Percentiles rank a stretch among this genome's conserved stretches.
These are phyloP conservation scores for Globisporangium viniferum DNA, from an alignment of 352 stramenopile genomes.

Conservation along the genomic window DNA sequence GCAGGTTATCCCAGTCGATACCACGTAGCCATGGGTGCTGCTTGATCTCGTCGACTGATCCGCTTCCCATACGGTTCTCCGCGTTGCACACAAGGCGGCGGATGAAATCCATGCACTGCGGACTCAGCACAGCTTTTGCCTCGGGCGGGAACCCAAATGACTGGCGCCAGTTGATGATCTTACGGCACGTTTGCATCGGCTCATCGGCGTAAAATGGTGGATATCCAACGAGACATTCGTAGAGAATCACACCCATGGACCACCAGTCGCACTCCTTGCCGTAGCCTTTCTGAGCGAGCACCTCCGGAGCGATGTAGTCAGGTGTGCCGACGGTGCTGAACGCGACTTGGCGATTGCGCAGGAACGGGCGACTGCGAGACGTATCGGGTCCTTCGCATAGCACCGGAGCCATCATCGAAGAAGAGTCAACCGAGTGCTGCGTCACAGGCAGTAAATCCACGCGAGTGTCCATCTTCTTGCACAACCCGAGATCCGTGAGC, in stretches of 20 bases:
- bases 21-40: slow-evolving; percentile 93
- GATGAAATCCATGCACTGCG: slow-evolving; percentile 88
- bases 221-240: slow-evolving; percentile 97
- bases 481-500: slow-evolving; percentile 98
- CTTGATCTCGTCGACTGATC: slow-evolving; percentile 93
- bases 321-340: slow-evolving; percentile 97
- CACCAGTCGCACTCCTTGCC: slow-evolving; percentile 96
- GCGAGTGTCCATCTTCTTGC: slow-evolving; percentile 95
- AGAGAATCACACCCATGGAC: slow-evolving; percentile 98
- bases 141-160: slow-evolving; percentile 66
- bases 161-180: slow-evolving; percentile 80
- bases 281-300: slow-evolving; percentile 88
- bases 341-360: slow-evolving; percentile 83
- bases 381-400: slow-evolving; percentile 29
- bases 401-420: slow-evolving; percentile 14
- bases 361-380: slow-evolving; percentile 49
- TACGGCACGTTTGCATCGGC: slow-evolving; percentile 94
- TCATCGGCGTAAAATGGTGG: slow-evolving; percentile 97
- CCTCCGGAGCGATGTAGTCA: slow-evolving; percentile 97
- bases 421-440: slow-evolving; percentile 56
- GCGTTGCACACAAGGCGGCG: slow-evolving; percentile 88
- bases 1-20: slow-evolving; percentile 90
- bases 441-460: slow-evolving; percentile 74
- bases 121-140: slow-evolving; percentile 36
- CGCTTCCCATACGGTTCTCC: slow-evolving; percentile 88